Base-by-base conservation (phyloP, 2,329 filamentous ascomycete species). In the Penicillium sp. region DNA sequence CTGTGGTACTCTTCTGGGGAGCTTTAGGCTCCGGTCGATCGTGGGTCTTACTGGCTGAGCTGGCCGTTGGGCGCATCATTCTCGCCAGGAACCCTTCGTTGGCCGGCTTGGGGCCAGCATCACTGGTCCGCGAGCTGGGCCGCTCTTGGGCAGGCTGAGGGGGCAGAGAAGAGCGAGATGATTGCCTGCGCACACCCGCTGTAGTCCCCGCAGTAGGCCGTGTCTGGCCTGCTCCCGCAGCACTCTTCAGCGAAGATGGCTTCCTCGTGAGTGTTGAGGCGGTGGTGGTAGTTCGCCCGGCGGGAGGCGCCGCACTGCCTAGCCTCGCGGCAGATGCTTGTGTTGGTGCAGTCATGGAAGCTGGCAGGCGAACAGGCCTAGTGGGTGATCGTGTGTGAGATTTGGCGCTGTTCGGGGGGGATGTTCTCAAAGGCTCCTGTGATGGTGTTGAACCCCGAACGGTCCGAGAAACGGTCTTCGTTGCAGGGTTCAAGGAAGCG, bases 1-100 rank as follows among this genome's bases (percentile, higher is more conserved):
- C 46, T 16, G 65, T 43, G 26, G 11, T 29, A 10, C n/a, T 27
- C 54, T 70, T 72, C 6, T 77, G 73, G 35, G 76, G 75, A 48
- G 71, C 75, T 58, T 73, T 77, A 4, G 68, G 49, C 26, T 80
- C 78, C 5, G 75, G 55, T 61, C 78, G 79, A 16, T 81, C 79
- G 49, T 81, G 78, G 14, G 71, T 68, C 61, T 82, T 82, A 61
- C 72, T 79, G 9, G 79, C 78, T 50, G 79, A 81, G 60, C 78
- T 80, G 31, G 78, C 76, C 13, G 79, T 82, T 22, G 79, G 79
- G 5, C 79, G 75, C 77, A 81, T 82, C 78, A 82, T 81, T 52
- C 79, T 71, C 14, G 79, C 79, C 33, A 82, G 66, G 62, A 81
- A 82, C 1, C 76, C 69, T 31, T 81, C 78, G 56, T 79, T 77